A percentile compares a stretch with the other conserved stretches of the same genome.
phyloP scores from a whole-genome alignment of 2,329 filamentous ascomycete genomes.

The Beauveria sp. region DNA sequence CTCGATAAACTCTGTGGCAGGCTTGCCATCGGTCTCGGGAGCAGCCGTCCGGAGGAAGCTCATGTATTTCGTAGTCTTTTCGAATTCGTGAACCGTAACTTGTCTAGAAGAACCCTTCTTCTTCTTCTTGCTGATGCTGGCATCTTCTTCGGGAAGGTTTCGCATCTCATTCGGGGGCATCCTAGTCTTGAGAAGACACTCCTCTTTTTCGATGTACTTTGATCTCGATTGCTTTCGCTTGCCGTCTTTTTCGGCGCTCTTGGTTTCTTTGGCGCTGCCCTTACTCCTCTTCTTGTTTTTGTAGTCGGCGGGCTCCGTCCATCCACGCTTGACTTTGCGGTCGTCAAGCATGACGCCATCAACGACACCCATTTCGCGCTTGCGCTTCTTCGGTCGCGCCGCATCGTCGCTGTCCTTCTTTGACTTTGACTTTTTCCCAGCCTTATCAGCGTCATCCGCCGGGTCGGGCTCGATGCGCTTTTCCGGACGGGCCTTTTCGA shows the following conservation, averaged over 20 bases:
- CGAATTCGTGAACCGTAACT: conserved; percentile 79
- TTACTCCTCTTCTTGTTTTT: conserved; percentile 40
- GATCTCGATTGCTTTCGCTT: conserved; percentile 57
- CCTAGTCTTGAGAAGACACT: conserved; percentile 78
- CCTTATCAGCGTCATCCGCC: conserved; percentile 20
- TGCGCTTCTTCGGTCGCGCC: conserved; percentile 37
- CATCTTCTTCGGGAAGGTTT: conserved; percentile 33
- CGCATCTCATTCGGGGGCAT: conserved; percentile 46
- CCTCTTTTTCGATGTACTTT: conserved; percentile 71
- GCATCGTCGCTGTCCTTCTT: conserved; percentile 19
- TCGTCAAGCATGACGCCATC: conserved; percentile 65
- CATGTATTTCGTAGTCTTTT: conserved; percentile 74
- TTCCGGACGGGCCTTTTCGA: conserved; percentile 68
- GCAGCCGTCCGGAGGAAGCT: conserved; percentile 61
- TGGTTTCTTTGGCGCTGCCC: conserved; percentile 30
- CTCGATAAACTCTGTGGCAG: conserved; percentile 60
- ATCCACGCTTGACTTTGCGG: conserved; percentile 79
- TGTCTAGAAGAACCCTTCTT: conserved; percentile 44
- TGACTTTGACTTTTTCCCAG: conserved; percentile 22
- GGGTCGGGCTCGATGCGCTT: conserved; percentile 23
- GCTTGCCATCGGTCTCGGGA: conserved; percentile 25
- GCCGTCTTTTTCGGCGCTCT: conserved; percentile 44
- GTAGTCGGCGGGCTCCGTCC: conserved; percentile 62
- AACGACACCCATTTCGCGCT: conserved; percentile 43
- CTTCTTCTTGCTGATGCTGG: conserved; percentile 52